Conservation (phyloP, 495 filamentous ascomycete genomes). For the Neurospora sp. region DNA sequence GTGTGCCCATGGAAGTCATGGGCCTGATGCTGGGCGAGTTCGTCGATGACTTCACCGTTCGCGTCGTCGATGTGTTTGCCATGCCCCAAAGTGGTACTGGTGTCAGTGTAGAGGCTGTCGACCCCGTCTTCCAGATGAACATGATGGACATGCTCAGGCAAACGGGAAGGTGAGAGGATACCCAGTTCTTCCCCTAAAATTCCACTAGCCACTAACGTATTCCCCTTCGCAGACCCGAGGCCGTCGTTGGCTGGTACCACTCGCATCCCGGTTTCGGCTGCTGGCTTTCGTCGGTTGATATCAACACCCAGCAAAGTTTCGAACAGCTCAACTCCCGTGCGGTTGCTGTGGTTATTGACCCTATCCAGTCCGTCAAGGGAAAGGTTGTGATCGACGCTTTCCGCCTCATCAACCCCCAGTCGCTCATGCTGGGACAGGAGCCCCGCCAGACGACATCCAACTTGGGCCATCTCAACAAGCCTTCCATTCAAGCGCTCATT, state of each 20-base stretch:
- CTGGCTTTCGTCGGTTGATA: constrained; percentile 97
- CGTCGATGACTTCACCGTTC: constrained; percentile 96
- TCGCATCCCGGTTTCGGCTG: constrained; percentile 98
- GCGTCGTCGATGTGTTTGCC: constrained; percentile 95
- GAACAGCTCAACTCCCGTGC: constrained; percentile 93
- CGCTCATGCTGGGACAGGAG: constrained; percentile 96
- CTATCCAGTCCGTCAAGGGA: constrained; percentile 98
- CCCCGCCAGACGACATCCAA: constrained; percentile 98
- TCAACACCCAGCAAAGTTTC: constrained; percentile 99
- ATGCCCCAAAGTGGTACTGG: constrained; percentile 99
- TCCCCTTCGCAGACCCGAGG: constrained; percentile 59
- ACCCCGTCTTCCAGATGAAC: constrained; percentile 96
- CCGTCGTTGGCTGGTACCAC: constrained; percentile 98
- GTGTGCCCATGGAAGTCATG: constrained; percentile 99
- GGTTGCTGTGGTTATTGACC: constrained; percentile 95
- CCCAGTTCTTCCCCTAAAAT: background rate
- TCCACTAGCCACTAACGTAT: constrained; percentile 7
- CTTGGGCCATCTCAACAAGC: constrained; percentile 95
- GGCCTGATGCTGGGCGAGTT: constrained; percentile 98
- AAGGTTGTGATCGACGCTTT: constrained; percentile 99
- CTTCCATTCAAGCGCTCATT: constrained; percentile 97
- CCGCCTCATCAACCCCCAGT: constrained; percentile 96
- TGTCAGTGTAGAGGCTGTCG: constrained; percentile 95
- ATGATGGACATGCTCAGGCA: constrained; percentile 99
- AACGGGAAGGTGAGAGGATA: constrained; percentile 68